Conservation (phyloP, 225 moss, liverwort and hornwort species). For the Antitrichia curtipendula region DNA sequence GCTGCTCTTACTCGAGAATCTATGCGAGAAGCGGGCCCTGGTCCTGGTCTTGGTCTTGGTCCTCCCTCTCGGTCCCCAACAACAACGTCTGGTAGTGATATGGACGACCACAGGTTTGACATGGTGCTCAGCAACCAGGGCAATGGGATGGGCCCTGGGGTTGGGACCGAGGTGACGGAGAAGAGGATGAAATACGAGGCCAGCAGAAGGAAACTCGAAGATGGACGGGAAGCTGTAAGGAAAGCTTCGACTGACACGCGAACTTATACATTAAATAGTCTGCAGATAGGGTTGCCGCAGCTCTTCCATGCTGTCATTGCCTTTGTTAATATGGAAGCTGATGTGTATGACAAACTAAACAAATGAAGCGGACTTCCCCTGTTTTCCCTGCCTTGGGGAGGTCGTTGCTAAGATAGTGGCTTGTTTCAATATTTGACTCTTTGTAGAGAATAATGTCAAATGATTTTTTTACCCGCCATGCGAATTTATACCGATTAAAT, state of each 20-base stretch:
- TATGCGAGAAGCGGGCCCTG: neutral
- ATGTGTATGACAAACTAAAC: constrained; percentile 34
- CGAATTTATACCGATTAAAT: neutral
- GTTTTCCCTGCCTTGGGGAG: neutral
- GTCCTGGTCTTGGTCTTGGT: neutral
- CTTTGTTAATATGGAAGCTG: constrained; percentile 17
- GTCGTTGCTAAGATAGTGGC: neutral
- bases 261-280: constrained; percentile 16
- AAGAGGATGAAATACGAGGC: constrained; percentile 4
- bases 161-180: constrained; percentile 13
- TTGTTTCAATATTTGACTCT: constrained; percentile 1
- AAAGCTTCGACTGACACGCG: constrained; percentile 31
- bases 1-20: neutral
- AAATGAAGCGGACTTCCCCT: neutral
- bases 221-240: constrained; percentile 8
- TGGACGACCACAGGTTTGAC: constrained; percentile 13
- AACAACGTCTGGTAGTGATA: constrained; percentile 39
- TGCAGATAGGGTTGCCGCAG: constrained; percentile 25
- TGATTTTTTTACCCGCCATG: neutral
- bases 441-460: constrained; percentile 8
- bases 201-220: constrained; percentile 11
- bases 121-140: neutral
- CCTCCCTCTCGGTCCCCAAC: neutral
- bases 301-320: constrained; percentile 24
- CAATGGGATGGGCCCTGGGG: neutral